Evolutionary conservation across 257 asterid species (phyloP), one percentile per base, ranked within the genome.

Genomic region (Primulina huaijiensis): DNA sequence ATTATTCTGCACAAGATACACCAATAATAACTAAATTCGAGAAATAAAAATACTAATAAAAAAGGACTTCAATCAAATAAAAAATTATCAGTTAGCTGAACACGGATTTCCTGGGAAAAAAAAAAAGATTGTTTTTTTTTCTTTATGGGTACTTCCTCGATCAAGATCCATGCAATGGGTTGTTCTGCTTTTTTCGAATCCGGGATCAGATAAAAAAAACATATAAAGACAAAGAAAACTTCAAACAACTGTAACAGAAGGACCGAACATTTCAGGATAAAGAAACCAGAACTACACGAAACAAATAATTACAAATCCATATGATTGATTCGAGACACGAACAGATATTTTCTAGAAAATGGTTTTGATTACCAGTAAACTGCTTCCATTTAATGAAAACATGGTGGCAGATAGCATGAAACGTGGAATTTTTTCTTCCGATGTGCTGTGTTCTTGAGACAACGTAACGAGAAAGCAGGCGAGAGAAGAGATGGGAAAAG

Each of bases 371-470:
- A 50, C 56, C 56, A 50, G 8, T 4, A 27, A 31, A 16, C 27
- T 74, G 74, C 64, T 71, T 43, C 71, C 71, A 20, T 72, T 78
- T 23, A 83, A 75, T 61, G 88, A 83, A 57, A 78, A 74, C 88
- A 83, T 83, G 53, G 65, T 59, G 67, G 70, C 62, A 34, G 59
- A 65, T 23, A 37, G 23, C 34, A 19, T 33, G 20, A 57, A 57
- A 9, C 2, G 23, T 23, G 11, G 29, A 19, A n/a, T 43, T n/a
- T 43, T 43, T 43, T 43, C 53, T 43, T 12, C 53, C 17, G 53
- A 43, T 12, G 53, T 43, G 29, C 67, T 16, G 50, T 33, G 67
- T 31, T 62, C 67, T n/a, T 34, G 30, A 6, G 23, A 23, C 30
- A 57, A 14, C 46, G 38, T 30, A 19, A 73, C 23, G 23, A 35